Evolutionary conservation across 352 stramenopile species (phyloP).

Genomic region (Phytophthora cryptogea): DNA sequence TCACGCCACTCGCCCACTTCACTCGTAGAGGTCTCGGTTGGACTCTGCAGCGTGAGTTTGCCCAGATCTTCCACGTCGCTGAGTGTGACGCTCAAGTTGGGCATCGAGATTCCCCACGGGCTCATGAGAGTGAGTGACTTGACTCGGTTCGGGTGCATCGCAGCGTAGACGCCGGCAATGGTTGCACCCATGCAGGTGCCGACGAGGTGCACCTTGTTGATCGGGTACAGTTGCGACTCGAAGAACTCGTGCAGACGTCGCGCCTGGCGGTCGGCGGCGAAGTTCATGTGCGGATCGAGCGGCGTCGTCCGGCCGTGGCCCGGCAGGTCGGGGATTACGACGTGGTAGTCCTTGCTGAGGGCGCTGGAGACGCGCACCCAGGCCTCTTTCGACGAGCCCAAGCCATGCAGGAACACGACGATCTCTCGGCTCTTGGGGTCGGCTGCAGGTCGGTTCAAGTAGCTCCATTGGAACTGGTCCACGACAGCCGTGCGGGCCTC

Average conservation of each 20-base stretch:
- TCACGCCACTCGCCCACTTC: slow-evolving; percentile 35
- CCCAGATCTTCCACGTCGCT: slow-evolving; percentile 53
- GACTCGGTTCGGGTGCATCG: slow-evolving; percentile 59
- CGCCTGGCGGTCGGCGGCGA: slow-evolving; percentile 53
- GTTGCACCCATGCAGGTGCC: slow-evolving; percentile 76
- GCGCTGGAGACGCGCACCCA: slow-evolving; percentile 51
- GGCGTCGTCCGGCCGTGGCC: slow-evolving; percentile 66
- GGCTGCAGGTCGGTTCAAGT: slow-evolving; percentile 44
- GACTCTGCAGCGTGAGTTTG: slow-evolving; percentile 53
- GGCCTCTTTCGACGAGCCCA: slow-evolving; percentile 69
- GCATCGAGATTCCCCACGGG: slow-evolving; percentile 65
- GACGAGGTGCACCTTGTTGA: slow-evolving; percentile 67
- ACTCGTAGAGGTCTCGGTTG: slow-evolving; percentile 53
- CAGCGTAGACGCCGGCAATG: slow-evolving; percentile 67
- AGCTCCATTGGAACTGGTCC: slow-evolving; percentile 72
- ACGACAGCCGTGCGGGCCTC: slow-evolving; percentile 31
- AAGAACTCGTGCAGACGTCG: slow-evolving; percentile 63
- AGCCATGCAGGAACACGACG: slow-evolving; percentile 70
- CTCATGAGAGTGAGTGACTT: slow-evolving; percentile 69
- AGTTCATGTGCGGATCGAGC: slow-evolving; percentile 46
- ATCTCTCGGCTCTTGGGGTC: slow-evolving; percentile 39
- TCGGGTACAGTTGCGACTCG: slow-evolving; percentile 44
- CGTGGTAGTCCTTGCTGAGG: slow-evolving; percentile 47
- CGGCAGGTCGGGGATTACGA: slow-evolving; percentile 66
- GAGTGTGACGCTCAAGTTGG: slow-evolving; percentile 58